Conservation (phyloP, 768 basidiomycete species). For the Cystofilobasidium macerans region DNA sequence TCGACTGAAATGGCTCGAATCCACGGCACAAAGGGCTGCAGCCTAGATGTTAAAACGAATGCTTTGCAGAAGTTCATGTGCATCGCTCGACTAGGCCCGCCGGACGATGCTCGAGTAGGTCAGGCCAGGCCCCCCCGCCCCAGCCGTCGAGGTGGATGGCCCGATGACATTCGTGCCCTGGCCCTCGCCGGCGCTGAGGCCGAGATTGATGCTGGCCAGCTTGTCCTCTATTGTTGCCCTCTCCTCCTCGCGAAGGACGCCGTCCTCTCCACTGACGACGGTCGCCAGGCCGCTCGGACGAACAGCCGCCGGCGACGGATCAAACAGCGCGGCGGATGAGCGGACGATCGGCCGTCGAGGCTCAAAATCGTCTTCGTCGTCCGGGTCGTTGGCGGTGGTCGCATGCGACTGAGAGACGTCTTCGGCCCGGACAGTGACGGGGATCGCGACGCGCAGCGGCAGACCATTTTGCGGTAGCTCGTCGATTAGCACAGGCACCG, state of each 20-base stretch:
- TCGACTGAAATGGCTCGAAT: too few species aligned
- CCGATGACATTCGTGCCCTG: not conserved
- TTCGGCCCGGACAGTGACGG: not conserved
- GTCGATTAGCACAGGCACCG: not conserved
- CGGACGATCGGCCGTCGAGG: conserved; percentile 13
- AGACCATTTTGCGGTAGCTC: not conserved
- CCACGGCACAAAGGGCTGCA: too few species aligned
- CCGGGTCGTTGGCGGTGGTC: not conserved
- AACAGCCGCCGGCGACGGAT: conserved; percentile 2
- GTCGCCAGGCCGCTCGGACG: too few species aligned
- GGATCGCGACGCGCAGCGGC: not conserved
- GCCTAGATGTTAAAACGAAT: too few species aligned
- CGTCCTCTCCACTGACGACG: too few species aligned
- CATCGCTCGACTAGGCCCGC: too few species aligned
- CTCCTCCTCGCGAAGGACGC: not conserved
- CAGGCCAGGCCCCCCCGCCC: not conserved
- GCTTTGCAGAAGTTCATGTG: too few species aligned
- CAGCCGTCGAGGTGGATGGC: not conserved
- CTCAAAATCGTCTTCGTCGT: conserved; percentile 21
- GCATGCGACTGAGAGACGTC: not conserved
- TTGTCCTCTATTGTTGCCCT: conserved; percentile 6
- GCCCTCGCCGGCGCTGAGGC: not conserved
- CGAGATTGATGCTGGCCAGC: not conserved
- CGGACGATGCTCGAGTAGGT: conserved; percentile 16
- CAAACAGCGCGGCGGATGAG: conserved; percentile 8